Evolutionary conservation across 176 grass and related monocot species (phyloP), one percentile per base, ranked within the genome.

Genomic region (Cenchrus purpureus): DNA sequence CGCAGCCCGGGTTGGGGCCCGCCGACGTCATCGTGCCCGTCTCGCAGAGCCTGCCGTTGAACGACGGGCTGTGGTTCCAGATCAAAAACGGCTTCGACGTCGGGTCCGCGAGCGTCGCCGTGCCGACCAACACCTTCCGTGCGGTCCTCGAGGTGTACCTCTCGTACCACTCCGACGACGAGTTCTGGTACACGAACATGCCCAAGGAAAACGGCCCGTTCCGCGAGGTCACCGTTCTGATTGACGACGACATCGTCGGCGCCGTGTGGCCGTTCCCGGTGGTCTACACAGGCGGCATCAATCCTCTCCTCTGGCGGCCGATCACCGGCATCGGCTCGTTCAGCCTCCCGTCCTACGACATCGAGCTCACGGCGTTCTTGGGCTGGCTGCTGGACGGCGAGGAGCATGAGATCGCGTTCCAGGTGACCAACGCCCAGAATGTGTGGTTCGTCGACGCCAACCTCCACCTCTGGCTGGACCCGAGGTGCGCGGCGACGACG

Each of bases 181-280:
- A 98, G 86, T 95, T 93, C 85, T 98, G 95, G 95, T 98, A 98
- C 82, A 69, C 40, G 20, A 88, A 77, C 71, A 79, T 77, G 52
- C 77, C 68, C 37, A 34, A 60, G 65, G 37, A 40, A 0, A 77
- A 85, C 40, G 91, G 95, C 48, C 86, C 95, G 34, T 98, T 98
- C 82, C 94, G 95, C 44, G 95, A 98, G 85, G 91, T 95, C 73
- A 90, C 32, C 6, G 79, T 93, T 13, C 57, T 16, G 51, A 68
- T 95, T 49, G 95, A 98, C 34, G 91, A 87, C 1, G 65, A 88
- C 34, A 46, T 98, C 81, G 85, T 91, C 43, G 95, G 92, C 56
- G 88, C 91, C 45, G 89, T 91, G 34, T 98, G 95, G 95, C 95
- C 95, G 50, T 98, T 95, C 77, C 94, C 95, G 0, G 92, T 98